phyloP scores from a whole-genome alignment of 2,329 filamentous ascomycete genomes.

The Ambrosiella cleistominuta region DNA sequence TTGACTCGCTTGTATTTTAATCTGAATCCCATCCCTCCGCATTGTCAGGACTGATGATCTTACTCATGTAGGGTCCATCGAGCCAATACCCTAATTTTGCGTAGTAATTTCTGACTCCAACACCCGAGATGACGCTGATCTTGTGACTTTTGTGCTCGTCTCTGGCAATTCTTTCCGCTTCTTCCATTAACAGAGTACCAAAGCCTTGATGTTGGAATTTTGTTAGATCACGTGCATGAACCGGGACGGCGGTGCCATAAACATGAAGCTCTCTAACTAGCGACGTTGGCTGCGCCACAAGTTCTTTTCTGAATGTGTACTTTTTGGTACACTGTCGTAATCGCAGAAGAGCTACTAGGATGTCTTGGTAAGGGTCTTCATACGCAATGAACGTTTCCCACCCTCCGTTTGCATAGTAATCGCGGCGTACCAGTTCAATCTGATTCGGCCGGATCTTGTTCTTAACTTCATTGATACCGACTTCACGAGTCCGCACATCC shows the following conservation, averaged over 20 bases:
- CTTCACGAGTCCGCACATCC: constrained; percentile 88
- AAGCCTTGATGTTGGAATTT: constrained; percentile 99
- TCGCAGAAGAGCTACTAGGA: constrained; percentile 76
- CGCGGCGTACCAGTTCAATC: constrained; percentile 81
- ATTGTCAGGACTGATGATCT: constrained; percentile 17
- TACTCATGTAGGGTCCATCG: constrained; percentile 73
- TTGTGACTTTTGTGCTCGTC: constrained; percentile 89
- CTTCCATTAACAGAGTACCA: constrained; percentile 90
- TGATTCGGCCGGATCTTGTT: constrained; percentile 95
- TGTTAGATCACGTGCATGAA: constrained; percentile 82
- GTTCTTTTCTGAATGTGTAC: constrained; percentile 81
- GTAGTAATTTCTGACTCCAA: constrained; percentile 92
- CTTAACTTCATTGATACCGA: constrained; percentile 98
- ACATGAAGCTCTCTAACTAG: constrained; percentile 90
- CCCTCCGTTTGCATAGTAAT: constrained; percentile 87
- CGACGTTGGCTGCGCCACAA: constrained; percentile 72
- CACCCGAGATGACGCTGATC: constrained; percentile 94
- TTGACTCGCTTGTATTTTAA: neutral
- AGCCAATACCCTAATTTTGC: constrained; percentile 81
- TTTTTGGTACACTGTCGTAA: constrained; percentile 79
- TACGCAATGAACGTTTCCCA: constrained; percentile 99
- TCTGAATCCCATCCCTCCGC: constrained; percentile 7
- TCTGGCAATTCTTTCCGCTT: constrained; percentile 84
- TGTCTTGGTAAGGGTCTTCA: constrained; percentile 96
- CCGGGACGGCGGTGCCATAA: constrained; percentile 91